Evolutionary conservation across 306 rosid species (phyloP).

Genomic region (Pyrus betulifolia): DNA sequence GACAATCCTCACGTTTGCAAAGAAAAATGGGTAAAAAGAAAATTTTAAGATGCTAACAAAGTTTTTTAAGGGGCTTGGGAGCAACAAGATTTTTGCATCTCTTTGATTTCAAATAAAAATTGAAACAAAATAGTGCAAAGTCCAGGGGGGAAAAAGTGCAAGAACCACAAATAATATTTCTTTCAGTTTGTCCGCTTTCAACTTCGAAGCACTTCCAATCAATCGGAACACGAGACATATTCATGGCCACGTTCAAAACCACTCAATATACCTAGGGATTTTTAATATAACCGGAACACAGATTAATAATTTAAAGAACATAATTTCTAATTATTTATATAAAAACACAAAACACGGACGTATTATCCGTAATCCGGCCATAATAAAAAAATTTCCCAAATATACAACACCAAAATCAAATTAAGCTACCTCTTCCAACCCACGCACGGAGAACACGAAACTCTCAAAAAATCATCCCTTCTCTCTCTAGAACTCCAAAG

Average conservation of each 20-base stretch:
- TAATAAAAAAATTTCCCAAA: no score
- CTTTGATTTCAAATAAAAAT: not conserved
- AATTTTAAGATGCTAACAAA: not conserved
- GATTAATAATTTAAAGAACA: accelerated
- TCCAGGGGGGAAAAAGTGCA: slow-evolving; percentile 4
- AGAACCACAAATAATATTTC: not conserved
- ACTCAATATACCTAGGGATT: slow-evolving; percentile 11
- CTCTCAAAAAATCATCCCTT: not conserved
- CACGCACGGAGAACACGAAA: slow-evolving; percentile 10
- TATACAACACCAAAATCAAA: slow-evolving; percentile 18
- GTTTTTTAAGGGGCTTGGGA: not conserved
- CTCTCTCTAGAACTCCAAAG: slow-evolving; percentile 1
- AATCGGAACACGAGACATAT: not conserved
- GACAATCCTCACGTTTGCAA: not conserved
- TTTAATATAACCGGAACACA: no score
- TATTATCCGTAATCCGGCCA: accelerated
- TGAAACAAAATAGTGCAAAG: not conserved
- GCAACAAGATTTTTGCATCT: not conserved
- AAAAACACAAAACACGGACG: no score
- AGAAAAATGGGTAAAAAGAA: not conserved
- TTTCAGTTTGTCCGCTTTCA: slow-evolving; percentile 7
- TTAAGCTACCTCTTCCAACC: slow-evolving; percentile 26
- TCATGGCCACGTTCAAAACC: slow-evolving; percentile 50
- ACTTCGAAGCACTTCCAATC: slow-evolving; percentile 13
- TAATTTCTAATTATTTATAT: no score